phyloP scores from a whole-genome alignment of 805 yeast species.

The Middelhovenomyces tepae region DNA sequence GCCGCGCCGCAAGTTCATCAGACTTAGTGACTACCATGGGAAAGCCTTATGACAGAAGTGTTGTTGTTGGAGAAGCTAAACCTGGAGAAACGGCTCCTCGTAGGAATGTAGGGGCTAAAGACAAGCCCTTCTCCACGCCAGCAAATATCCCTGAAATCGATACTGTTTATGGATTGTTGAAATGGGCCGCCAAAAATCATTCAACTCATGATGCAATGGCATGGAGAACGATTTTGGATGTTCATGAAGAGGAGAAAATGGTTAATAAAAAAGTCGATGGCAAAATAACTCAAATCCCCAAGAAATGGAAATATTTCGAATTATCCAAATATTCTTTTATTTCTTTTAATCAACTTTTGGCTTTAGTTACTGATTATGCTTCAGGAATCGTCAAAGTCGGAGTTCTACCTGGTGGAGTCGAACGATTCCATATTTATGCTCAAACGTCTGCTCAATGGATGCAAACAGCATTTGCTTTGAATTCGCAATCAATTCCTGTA shows the following conservation, averaged over 20 bases:
- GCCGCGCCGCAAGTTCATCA: no score
- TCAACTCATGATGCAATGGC: conserved; percentile 55
- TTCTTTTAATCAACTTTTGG: conserved; percentile 48
- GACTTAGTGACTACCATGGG: no score
- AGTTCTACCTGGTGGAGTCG: conserved; percentile 47
- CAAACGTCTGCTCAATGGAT: conserved; percentile 85
- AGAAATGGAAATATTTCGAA: conserved; percentile 84
- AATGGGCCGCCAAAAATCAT: conserved; percentile 51
- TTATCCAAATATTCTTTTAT: conserved; percentile 61
- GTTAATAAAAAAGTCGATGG: conserved; percentile 76
- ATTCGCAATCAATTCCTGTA: conserved; percentile 70
- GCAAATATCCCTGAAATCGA: conserved; percentile 45
- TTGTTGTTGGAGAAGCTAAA: conserved; percentile 26
- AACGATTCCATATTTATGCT: conserved; percentile 76
- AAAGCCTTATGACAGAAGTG: no score
- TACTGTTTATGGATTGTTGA: conserved; percentile 61
- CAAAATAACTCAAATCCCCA: conserved; percentile 57
- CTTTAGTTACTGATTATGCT: conserved; percentile 47
- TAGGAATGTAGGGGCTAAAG: conserved; percentile 25
- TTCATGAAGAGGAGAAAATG: conserved; percentile 67
- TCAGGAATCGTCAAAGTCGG: conserved; percentile 74
- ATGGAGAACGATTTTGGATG: conserved; percentile 65
- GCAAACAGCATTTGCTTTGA: conserved; percentile 73
- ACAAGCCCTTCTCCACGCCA: conserved; percentile 49
- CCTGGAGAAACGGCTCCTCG: conserved; percentile 30